Base-by-base conservation (phyloP, 129 eudicot species). In the Saposhnikovia divaricata region DNA sequence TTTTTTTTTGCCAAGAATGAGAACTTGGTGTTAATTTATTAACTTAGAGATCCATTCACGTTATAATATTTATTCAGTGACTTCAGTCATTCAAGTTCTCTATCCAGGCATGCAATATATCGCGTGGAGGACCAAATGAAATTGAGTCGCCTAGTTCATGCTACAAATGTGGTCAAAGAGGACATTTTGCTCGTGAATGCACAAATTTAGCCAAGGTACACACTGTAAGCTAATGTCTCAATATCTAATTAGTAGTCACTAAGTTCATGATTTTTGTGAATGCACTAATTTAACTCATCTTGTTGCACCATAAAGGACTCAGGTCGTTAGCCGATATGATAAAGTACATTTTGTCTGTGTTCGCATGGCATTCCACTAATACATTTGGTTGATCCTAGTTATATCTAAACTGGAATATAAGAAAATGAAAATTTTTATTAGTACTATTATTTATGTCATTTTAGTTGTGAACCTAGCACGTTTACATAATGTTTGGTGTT, bases 141-240 rank as follows among this genome's bases (percentile, higher is more conserved):
- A 65, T 65, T 65, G 40, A 65, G 12, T 65, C 72, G 4, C 72
- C 72, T 28, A 65, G 21, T 65, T 65, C 72, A 27, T 65, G 72
- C 39, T 65, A 65, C 72, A 65, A 65, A 65, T 65, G 72, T 65
- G 72, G 72, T 27, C 40, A 12, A 65, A 40, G 72, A 65, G 72
- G 72, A 65, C 72, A 65, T 65, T 65, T 65, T 65, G 72, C 72
- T 65, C 72, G 39, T 28, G 40, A 65, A 65, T 65, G 72, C 40
- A 65, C 72, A 57, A 57, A 57, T 57, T 57, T 19, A 9, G 25
- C 31, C 28, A 57, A 57, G 66, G 66, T 57, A 57, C 31, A 57
- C 31, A 4, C 11, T 21, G 63, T 1, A 55, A 53, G 63, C 27
- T 55, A 55, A 55, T 55, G n/a, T 55, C 28, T 55, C 65, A 15